Percentiles rank a stretch among this genome's conserved stretches.
These are phyloP conservation scores for Hyphopichia pseudoburtonii DNA, from an alignment of 1,139 yeast genomes.

Conservation along the genomic window DNA sequence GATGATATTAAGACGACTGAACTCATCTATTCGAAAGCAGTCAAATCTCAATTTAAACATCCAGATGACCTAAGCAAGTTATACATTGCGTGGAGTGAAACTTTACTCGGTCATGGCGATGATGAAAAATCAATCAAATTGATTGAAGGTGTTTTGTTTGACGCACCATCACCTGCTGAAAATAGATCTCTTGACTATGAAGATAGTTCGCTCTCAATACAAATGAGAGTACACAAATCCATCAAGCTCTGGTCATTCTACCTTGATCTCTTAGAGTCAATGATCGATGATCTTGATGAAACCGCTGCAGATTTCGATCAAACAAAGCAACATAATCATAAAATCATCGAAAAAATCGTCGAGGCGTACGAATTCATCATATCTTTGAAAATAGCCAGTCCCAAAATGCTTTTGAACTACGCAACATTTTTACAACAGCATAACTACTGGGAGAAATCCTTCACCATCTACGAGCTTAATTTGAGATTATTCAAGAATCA, in stretches of 20 bases:
- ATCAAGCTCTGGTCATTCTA: constrained; percentile 71
- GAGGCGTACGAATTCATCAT: constrained; percentile 62
- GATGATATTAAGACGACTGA: constrained; percentile 63
- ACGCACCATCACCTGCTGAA: constrained; percentile 16
- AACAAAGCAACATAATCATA: constrained; percentile 21
- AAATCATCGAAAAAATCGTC: constrained; percentile 19
- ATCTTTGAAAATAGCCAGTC: constrained; percentile 66
- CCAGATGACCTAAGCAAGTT: constrained; percentile 66
- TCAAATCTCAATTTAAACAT: constrained; percentile 65
- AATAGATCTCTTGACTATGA: constrained; percentile 27
- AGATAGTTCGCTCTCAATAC: constrained; percentile 52
- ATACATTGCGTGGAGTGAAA: constrained; percentile 74
- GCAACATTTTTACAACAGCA: constrained; percentile 60
- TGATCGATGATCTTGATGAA: constrained; percentile 45
- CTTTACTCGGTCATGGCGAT: constrained; percentile 53
- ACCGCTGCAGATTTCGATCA: constrained; percentile 20
- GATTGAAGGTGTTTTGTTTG: constrained; percentile 48
- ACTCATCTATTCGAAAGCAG: constrained; percentile 61
- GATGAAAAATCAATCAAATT: constrained; percentile 51
- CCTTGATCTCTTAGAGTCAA: constrained; percentile 69
- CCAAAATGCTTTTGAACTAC: constrained; percentile 63
- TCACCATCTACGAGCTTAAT: constrained; percentile 68
- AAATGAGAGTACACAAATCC: constrained; percentile 59
- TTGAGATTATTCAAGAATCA: constrained; percentile 59
- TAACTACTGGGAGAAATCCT: constrained; percentile 50